Evolutionary conservation across 805 yeast genomes (phyloP).

Genomic region (Pichia paraexigua): DNA sequence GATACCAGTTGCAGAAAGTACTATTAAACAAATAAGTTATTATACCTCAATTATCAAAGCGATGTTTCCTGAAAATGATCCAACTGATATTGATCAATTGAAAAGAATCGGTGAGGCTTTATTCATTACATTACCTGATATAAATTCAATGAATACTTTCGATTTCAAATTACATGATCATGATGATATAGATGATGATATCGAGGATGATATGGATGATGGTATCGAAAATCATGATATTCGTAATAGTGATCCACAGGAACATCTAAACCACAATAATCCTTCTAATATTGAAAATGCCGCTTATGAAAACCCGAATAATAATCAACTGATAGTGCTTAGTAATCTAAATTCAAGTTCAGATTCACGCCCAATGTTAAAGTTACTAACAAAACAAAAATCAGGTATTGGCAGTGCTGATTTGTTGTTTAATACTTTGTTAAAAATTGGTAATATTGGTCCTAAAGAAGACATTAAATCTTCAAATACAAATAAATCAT

Average conservation of each 20-base stretch:
- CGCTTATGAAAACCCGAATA: not conserved
- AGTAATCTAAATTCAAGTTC: not conserved
- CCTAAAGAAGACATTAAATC: not conserved
- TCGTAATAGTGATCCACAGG: not conserved
- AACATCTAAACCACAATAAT: constrained; percentile 6
- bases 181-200: not conserved
- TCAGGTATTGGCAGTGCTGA: constrained; percentile 11
- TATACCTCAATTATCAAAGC: constrained; percentile 26
- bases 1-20: constrained; percentile 26
- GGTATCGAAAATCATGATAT: not conserved
- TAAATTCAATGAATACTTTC: not conserved
- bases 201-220: not conserved
- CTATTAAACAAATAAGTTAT: constrained; percentile 30
- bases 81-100: constrained; percentile 29
- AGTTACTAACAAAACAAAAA: constrained; percentile 3
- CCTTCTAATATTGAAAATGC: constrained; percentile 9
- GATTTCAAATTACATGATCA: not conserved
- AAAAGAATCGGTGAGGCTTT: constrained; percentile 22
- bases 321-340: not conserved
- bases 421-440: constrained; percentile 10
- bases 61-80: constrained; percentile 31
- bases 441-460: constrained; percentile 9
- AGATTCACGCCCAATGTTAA: not conserved
- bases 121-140: constrained; percentile 17
- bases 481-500: not conserved